Evolutionary conservation across 805 yeast species (phyloP).

Genomic region (Metschnikowia lunata): DNA sequence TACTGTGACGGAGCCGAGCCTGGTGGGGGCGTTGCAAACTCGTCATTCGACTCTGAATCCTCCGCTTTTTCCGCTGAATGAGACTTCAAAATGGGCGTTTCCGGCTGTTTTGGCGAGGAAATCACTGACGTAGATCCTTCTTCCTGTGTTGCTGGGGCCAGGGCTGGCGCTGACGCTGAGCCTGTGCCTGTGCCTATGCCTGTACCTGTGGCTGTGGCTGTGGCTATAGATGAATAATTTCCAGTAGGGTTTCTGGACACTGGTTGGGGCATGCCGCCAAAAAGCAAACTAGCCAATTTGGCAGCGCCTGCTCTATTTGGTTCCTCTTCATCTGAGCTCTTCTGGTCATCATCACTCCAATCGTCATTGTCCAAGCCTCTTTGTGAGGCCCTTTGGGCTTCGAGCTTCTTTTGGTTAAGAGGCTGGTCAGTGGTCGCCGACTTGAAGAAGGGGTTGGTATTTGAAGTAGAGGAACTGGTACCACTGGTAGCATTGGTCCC

Average conservation of each 20-base stretch:
- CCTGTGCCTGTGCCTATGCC: no score
- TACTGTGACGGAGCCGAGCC: slow-evolving; percentile 8
- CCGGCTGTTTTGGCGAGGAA: background rate
- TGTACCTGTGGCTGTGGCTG: background rate
- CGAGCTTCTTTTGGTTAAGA: slow-evolving; percentile 55
- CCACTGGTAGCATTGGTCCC: slow-evolving; percentile 6
- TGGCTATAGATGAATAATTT: background rate
- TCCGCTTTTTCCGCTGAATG: background rate
- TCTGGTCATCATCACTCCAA: slow-evolving; percentile 45
- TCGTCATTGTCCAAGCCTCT: slow-evolving; percentile 48
- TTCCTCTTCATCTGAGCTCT: slow-evolving; percentile 46
- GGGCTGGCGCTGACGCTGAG: background rate
- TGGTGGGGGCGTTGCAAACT: slow-evolving; percentile 17
- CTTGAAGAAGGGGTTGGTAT: slow-evolving; percentile 59
- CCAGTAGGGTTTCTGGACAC: slow-evolving; percentile 20
- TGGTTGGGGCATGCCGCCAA: slow-evolving; percentile 47
- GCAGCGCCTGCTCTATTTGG: slow-evolving; percentile 52
- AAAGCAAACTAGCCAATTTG: slow-evolving; percentile 49
- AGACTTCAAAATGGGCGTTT: background rate
- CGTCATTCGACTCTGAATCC: slow-evolving; percentile 14
- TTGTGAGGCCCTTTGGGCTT: slow-evolving; percentile 70
- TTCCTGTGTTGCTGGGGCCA: background rate
- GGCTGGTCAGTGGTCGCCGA: slow-evolving; percentile 27
- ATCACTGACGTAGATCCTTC: background rate
- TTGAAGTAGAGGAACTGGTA: slow-evolving; percentile 8